These are phyloP conservation scores for Irpex sp. DNA, from an alignment of 1,284 basidiomycete species.

Conservation along the genomic window DNA sequence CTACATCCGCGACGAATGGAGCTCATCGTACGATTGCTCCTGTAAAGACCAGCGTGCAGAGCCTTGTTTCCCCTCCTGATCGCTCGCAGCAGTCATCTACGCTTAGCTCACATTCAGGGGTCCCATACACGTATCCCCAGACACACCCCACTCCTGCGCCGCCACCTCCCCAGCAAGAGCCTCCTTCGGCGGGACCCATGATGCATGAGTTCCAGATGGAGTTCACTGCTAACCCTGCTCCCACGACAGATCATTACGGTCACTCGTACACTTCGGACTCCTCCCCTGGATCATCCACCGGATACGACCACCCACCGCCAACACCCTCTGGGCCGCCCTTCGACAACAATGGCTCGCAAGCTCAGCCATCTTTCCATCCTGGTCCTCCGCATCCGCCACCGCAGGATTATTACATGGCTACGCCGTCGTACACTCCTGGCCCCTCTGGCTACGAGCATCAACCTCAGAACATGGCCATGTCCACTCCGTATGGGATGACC, in stretches of 20 bases:
- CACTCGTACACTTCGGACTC: background rate
- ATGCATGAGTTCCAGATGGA: conserved; percentile 11
- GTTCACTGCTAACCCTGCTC: background rate
- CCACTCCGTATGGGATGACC: background rate
- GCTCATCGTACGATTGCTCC: conserved; percentile 12
- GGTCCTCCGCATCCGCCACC: background rate
- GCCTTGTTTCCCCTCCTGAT: conserved; percentile 14
- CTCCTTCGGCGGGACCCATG: conserved; percentile 7
- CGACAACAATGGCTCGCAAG: background rate
- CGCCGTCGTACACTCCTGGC: conserved; percentile 1
- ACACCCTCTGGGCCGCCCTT: background rate
- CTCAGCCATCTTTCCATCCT: background rate
- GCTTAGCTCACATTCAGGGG: conserved; percentile 4
- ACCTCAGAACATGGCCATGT: conserved; percentile 3
- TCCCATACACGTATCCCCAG: conserved; percentile 6
- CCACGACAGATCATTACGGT: background rate
- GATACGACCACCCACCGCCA: background rate
- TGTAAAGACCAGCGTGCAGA: conserved; percentile 5
- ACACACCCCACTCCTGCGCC: conserved; percentile 23
- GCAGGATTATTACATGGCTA: conserved; percentile 10
- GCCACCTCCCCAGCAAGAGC: conserved; percentile 35
- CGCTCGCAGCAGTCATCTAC: conserved; percentile 9
- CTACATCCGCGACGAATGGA: conserved; percentile 20
- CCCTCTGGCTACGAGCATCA: conserved; percentile 1
- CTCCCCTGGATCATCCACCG: background rate